phyloP scores from a whole-genome alignment of 2,329 filamentous ascomycete species.

The Apiospora saccharicola region DNA sequence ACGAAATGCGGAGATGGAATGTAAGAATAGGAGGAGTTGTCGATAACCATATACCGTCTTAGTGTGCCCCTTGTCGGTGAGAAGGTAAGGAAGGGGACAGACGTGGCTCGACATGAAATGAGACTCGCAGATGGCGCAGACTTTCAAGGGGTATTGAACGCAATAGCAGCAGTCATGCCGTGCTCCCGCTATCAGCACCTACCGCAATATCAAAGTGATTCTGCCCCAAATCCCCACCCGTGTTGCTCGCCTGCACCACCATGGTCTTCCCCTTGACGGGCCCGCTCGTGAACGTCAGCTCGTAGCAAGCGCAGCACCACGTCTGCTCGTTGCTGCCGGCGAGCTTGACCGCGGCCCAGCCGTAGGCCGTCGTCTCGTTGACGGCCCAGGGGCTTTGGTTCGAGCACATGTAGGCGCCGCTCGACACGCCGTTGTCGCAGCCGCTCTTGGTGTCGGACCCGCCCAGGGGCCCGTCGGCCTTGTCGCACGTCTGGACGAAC shows the following conservation, averaged over 20 bases:
- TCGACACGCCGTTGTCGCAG: slow-evolving; percentile 54
- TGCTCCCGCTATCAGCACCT: no score
- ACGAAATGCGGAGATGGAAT: not conserved
- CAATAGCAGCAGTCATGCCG: no score
- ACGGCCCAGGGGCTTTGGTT: slow-evolving; percentile 69
- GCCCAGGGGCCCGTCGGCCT: slow-evolving; percentile 60
- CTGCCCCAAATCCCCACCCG: slow-evolving; percentile 59
- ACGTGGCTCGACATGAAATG: no score
- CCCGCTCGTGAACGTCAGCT: slow-evolving; percentile 65
- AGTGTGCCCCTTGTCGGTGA: no score
- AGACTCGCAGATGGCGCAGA: no score
- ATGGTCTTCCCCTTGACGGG: slow-evolving; percentile 63
- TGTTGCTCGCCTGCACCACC: slow-evolving; percentile 68
- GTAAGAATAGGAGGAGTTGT: not conserved
- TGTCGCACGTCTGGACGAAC: slow-evolving; percentile 62
- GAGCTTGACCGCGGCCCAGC: slow-evolving; percentile 68
- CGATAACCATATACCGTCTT: not conserved
- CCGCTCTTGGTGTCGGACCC: slow-evolving; percentile 57
- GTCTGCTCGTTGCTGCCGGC: slow-evolving; percentile 60
- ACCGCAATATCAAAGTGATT: slow-evolving; percentile 64
- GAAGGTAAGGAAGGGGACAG: no score
- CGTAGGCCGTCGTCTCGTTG: slow-evolving; percentile 65
- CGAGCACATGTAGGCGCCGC: slow-evolving; percentile 66
- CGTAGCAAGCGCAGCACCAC: slow-evolving; percentile 73
- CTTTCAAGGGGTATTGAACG: no score